Evolutionary conservation across 371 early-diverging fungal genomes (phyloP), one percentile per base, ranked within the genome.

Genomic region (Entomophthora muscae): DNA sequence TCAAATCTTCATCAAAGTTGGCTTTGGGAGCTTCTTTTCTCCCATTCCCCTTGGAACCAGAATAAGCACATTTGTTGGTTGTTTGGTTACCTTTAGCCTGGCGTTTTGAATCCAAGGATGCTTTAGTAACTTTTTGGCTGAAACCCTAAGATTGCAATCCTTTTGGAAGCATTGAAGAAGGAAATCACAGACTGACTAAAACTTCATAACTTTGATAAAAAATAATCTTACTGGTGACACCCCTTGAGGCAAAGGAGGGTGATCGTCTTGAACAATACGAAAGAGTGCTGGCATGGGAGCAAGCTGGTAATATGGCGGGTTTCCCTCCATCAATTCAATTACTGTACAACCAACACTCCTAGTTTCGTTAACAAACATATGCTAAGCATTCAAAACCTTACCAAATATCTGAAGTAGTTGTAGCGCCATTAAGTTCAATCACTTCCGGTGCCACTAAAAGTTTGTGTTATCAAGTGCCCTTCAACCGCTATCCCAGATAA

Each of bases 241-340:
- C 28, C 76, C 78, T 17, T 85, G 84, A 1, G 93, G 93, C 22
- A 94, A 73, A 3, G 93, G 93, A 27, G 92, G 89, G 59, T 78
- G 78, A 21, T 83, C 84, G 69, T 90, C 94, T 71, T 93, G 89
- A 1, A 94, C 95, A 58, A 94, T 93, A 57, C 83, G 82, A 71
- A 88, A 94, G 67, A 94, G 79, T 31, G 91, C 90, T 1, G 90
- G 80, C 91, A 91, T 90, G 42, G 86, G 81, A 61, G 83, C 76
- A 54, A 91, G 61, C 28, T 83, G 81, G 12, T 78, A 74, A 73
- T 91, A 94, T 12, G 93, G 93, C 24, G 95, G 93, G 66, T 89
- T 83, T 0, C 92, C 93, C 0, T 88, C 88, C 1, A 90, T 70
- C 57, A 94, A 74, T 67, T 94, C 95, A 31, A 92, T 82, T 2